A percentile compares a stretch with the other conserved stretches of the same genome.
These are phyloP conservation scores for Neltuma alba DNA, from an alignment of 306 rosid species.

Conservation along the genomic window DNA sequence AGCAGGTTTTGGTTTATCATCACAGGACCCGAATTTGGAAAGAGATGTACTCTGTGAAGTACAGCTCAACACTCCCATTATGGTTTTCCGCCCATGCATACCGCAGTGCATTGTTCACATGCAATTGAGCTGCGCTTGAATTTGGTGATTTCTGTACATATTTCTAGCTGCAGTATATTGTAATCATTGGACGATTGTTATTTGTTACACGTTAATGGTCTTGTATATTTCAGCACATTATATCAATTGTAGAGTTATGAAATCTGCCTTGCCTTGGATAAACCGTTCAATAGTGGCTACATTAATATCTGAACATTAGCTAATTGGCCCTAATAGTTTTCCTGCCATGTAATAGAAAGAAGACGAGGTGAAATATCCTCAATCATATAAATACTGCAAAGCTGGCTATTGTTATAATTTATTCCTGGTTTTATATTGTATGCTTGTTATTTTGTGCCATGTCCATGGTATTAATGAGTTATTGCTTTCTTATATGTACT, in stretches of 20 bases:
- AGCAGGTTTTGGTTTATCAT: slow-evolving; percentile 79
- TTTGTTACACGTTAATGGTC: slow-evolving; percentile 15
- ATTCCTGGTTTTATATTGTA: neutral
- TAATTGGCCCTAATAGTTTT: neutral
- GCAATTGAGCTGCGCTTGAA: slow-evolving; percentile 46
- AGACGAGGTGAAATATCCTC: neutral
- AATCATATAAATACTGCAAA: neutral
- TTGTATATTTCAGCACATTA: slow-evolving; percentile 15
- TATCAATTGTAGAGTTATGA: slow-evolving; percentile 19
- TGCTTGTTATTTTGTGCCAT: neutral
- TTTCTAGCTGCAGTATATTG: slow-evolving; percentile 38
- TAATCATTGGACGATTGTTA: slow-evolving; percentile 21
- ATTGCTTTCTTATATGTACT: neutral
- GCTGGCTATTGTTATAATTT: slow-evolving; percentile 10
- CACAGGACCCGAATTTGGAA: slow-evolving; percentile 74
- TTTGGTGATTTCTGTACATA: slow-evolving; percentile 44
- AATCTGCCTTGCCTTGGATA: slow-evolving; percentile 28
- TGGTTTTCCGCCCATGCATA: slow-evolving; percentile 85
- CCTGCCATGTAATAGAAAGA: neutral
- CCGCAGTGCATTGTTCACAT: slow-evolving; percentile 60
- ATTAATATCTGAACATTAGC: neutral
- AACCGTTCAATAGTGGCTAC: neutral
- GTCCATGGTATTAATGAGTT: slow-evolving; percentile 2
- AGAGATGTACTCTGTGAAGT: slow-evolving; percentile 83
- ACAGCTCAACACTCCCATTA: slow-evolving; percentile 67